Base-by-base conservation (phyloP, 2,329 filamentous ascomycete species). In the Pseudodiploospora longispora region DNA sequence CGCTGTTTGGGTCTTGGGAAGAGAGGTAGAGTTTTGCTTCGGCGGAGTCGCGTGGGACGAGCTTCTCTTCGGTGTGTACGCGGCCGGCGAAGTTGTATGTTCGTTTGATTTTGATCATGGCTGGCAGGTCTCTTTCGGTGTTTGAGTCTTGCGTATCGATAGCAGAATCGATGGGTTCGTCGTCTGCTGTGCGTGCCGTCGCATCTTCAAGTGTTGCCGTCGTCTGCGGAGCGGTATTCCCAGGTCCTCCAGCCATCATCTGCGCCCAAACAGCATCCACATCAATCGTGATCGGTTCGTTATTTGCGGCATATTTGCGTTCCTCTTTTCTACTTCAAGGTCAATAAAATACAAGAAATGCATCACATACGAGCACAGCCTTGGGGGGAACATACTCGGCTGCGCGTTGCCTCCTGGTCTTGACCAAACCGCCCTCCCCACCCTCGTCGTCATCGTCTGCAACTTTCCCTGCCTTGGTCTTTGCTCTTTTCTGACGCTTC, bases 51-150 rank as follows among this genome's bases (percentile, higher is more conserved):
- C 76, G 72, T 4, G 78, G 67, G 1, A 88, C 80, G 8, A 82
- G 65, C 59, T 85, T 87, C 58, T 86, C 81, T 55, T 88, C 84
- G 0, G 75, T 83, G 54, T 85, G 80, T 9, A 83, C 72, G 55
- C 83, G 78, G 30, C 84, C 85, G 32, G 84, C 85, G 53, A 88
- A 88, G 54, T 83, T 84, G 64, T 86, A 87, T 10, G 78, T 82
- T 30, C 82, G 79, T 54, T 81, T 84, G 49, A 88, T 83, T 48
- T 74, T 75, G 53, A 87, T 70, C 65, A 70, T 71, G 5, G 65
- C 59, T 2, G 64, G 51, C 5, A 59, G 39, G 2, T 62, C 60
- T n/a, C 51, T 52, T 41, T 40, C 31, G 30, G 45, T 27, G 27
- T 30, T 10, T 4, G 30, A 10, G 6, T 39, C 5, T 4, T 39